Conservation (phyloP, 179 eudicot genomes). For the Patellifolia procumbens region DNA sequence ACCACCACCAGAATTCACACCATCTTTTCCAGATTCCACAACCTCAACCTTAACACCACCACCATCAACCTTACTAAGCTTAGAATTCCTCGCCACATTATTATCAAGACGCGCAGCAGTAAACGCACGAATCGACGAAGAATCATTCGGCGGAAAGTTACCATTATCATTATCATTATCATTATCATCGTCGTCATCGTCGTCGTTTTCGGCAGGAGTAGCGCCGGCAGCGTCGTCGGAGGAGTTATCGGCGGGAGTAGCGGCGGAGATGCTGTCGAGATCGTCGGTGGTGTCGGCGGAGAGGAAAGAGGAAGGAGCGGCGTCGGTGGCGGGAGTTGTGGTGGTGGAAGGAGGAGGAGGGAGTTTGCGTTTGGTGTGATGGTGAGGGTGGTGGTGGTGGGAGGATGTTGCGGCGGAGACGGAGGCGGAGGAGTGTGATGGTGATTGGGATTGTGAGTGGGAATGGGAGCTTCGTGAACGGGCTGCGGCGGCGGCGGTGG, state of each 20-base stretch:
- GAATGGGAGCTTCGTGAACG: slow-evolving; percentile 89
- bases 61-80: slow-evolving; percentile 41
- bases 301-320: slow-evolving; percentile 49
- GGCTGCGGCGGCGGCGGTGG: slow-evolving; percentile 41
- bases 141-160: slow-evolving; percentile 11
- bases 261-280: slow-evolving; percentile 31
- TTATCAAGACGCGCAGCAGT: slow-evolving; percentile 77
- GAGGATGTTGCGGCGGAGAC: slow-evolving; percentile 49
- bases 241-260: slow-evolving; percentile 43
- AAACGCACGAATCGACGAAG: slow-evolving; percentile 64
- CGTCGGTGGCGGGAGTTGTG: slow-evolving; percentile 48
- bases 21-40: slow-evolving; percentile 54
- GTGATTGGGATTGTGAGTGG: slow-evolving; percentile 72
- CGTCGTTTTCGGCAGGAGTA: slow-evolving; percentile 47
- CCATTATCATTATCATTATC: slow-evolving; percentile 28
- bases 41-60: slow-evolving; percentile 60
- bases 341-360: slow-evolving; percentile 50
- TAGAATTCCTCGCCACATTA: slow-evolving; percentile 43
- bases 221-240: slow-evolving; percentile 27
- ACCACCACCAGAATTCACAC: slow-evolving; percentile 37
- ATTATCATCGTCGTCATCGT: slow-evolving; percentile 66
- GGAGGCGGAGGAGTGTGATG: slow-evolving; percentile 82
- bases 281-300: slow-evolving; percentile 65
- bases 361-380: slow-evolving; percentile 58
- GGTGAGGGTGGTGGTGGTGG: slow-evolving; percentile 59